Evolutionary conservation across 1,139 yeast genomes (phyloP), one percentile per base, ranked within the genome.

Genomic region (Candida labiduridarum): DNA sequence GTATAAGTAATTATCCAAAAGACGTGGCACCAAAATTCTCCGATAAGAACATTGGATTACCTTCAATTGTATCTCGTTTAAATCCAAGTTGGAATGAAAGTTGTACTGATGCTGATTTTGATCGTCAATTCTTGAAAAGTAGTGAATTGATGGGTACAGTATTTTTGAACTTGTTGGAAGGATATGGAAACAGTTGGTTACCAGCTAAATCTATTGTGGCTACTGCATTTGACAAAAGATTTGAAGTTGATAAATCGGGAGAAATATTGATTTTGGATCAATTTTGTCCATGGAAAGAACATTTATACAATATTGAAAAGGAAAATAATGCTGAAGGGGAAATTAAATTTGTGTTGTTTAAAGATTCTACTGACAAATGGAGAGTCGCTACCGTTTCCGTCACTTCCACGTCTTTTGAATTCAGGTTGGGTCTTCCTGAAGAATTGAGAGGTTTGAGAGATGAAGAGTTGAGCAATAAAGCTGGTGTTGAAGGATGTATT

Each of bases 211-310:
- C 80, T 47, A 73, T 87, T 44, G 98, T 94, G 33, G 79, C 79
- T 57, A 71, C 74, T n/a, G 91, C 96, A 0, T 81, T 90, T 59
- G 72, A 73, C 5, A 60, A 69, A 16, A 77, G 94, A 67, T 72
- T 71, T 48, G 69, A 79, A 2, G 78, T 78, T 40, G 85, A 86
- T 59, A 59, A 71, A 52, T 77, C 86, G 27, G 97, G 97, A 30
- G 82, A 85, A 56, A 85, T 94, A 46, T 64, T 95, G 12, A 77
- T 89, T 3, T 78, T 94, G 56, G 84, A 81, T 18, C 80, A 79
- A 56, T 89, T 86, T 65, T 88, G 91, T 52, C 96, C 97, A 47
- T 94, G 99, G 99, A 92, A 91, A 68, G 97, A 90, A 62, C 98
- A 94, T 65, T 74, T 94, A 49, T 89, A 85, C 64, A 76, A 76